These are phyloP conservation scores for Lathyrus aphaca DNA, from an alignment of 306 rosid genomes.

Conservation along the genomic window DNA sequence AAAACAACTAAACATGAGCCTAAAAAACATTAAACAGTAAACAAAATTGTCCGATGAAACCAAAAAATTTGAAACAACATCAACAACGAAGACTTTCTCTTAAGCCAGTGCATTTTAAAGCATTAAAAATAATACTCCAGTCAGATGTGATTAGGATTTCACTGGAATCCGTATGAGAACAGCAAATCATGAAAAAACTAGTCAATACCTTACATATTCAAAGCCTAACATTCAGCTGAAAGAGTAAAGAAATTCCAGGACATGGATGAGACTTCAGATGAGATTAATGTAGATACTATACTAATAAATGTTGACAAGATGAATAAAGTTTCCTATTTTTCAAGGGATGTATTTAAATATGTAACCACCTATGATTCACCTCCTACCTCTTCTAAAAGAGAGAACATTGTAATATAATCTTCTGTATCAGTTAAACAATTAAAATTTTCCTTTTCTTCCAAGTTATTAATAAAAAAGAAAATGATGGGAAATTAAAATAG, in stretches of 20 bases:
- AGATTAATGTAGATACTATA: neutral
- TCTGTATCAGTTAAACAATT: neutral
- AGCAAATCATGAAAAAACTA: neutral
- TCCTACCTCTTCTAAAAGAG: slow-evolving; percentile 18
- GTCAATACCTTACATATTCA: slow-evolving; percentile 1
- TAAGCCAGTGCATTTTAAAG: slow-evolving; percentile 2
- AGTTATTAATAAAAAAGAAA: slow-evolving; percentile 1
- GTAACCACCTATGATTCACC: neutral
- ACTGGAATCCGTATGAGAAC: slow-evolving; percentile 5
- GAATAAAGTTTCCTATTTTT: neutral
- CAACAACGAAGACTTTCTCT: neutral
- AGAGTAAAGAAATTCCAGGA: slow-evolving; percentile 1
- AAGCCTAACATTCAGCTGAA: slow-evolving; percentile 18
- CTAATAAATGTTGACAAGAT: neutral
- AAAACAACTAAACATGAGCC: slow-evolving; percentile 30
- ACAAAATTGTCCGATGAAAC: slow-evolving; percentile 13
- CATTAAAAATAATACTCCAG: neutral
- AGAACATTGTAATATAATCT: neutral
- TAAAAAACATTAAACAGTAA: slow-evolving; percentile 1
- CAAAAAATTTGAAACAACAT: slow-evolving; percentile 1
- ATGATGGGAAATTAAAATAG: slow-evolving; percentile 13
- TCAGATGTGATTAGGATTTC: slow-evolving; percentile 28
- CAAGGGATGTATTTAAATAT: slow-evolving; percentile 4
- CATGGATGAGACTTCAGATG: slow-evolving; percentile 4
- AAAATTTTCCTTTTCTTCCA: neutral